Evolutionary conservation across 2,329 filamentous ascomycete species (phyloP).

Genomic region (Exophiala xenobiotica): DNA sequence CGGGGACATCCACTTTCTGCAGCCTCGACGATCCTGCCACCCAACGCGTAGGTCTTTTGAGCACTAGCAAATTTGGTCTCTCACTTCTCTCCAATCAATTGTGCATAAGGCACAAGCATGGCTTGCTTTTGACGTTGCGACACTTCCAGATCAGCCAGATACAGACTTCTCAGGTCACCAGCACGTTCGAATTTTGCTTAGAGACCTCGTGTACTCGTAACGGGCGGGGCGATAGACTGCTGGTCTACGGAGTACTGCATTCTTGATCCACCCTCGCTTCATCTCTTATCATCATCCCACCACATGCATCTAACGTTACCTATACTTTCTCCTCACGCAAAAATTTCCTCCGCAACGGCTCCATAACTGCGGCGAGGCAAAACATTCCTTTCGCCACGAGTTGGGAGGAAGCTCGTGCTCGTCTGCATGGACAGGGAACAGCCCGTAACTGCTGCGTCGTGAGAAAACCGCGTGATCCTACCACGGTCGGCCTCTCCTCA

Average conservation of each 20-base stretch:
- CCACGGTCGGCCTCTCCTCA: no score
- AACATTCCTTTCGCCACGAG: neutral
- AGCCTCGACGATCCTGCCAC: neutral
- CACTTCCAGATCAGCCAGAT: neutral
- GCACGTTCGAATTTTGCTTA: neutral
- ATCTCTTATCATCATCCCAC: neutral
- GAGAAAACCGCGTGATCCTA: neutral
- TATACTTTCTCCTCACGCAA: constrained; percentile 1
- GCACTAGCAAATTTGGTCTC: no score
- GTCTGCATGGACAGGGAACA: neutral
- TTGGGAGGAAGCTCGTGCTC: neutral
- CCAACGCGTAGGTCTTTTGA: no score
- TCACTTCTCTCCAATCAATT: neutral
- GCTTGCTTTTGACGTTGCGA: neutral
- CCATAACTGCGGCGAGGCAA: neutral
- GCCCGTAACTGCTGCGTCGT: neutral
- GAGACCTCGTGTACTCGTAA: neutral
- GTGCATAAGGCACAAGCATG: neutral
- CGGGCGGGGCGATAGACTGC: no score
- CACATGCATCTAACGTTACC: neutral
- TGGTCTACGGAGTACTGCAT: no score
- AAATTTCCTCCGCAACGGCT: constrained; percentile 3
- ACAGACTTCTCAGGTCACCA: neutral
- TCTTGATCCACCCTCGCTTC: neutral
- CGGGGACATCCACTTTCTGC: neutral